Percentiles rank a stretch among this genome's conserved stretches.
Evolutionary conservation across 1,139 yeast genomes (phyloP).

Genomic region (Spathaspora jeffriesii): DNA sequence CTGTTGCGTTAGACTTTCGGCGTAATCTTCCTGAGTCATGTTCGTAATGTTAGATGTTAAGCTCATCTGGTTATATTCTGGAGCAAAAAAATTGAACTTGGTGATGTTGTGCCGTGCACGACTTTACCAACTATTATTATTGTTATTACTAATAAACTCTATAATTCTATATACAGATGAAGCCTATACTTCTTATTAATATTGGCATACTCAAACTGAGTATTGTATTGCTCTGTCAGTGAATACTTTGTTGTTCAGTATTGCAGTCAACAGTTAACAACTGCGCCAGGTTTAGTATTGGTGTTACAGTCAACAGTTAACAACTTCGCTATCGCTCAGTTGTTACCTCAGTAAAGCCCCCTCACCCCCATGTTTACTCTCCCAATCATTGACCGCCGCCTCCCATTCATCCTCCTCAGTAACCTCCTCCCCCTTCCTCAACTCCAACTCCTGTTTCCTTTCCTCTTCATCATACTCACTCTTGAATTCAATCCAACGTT

Average conservation of each 20-base stretch:
- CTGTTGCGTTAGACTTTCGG: constrained; percentile 10
- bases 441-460: constrained; percentile 24
- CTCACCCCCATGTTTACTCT: constrained; percentile 23
- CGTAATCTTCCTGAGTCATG: constrained; percentile 1
- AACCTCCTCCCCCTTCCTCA: constrained; percentile 13
- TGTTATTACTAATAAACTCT: not conserved
- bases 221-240: too few relatives aligned
- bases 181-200: too few relatives aligned
- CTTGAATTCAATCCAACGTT: constrained; percentile 92
- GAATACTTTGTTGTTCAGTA: too few relatives aligned
- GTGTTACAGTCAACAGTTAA: too few relatives aligned
- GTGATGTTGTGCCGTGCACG: not conserved
- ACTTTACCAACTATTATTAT: not conserved
- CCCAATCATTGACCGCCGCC: constrained; percentile 65
- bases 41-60: not conserved
- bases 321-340: too few relatives aligned
- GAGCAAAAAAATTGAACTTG: not conserved
- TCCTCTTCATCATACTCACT: constrained; percentile 51
- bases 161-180: not conserved
- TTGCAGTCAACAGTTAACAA: too few relatives aligned
- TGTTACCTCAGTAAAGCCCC: constrained; percentile 11
- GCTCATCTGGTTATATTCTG: not conserved
- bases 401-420: constrained; percentile 76
- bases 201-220: too few relatives aligned
- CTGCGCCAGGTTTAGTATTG: too few relatives aligned